Evolutionary conservation across 495 filamentous ascomycete species (phyloP), one percentile per base, ranked within the genome.

Genomic region (Penicillium odoratum): DNA sequence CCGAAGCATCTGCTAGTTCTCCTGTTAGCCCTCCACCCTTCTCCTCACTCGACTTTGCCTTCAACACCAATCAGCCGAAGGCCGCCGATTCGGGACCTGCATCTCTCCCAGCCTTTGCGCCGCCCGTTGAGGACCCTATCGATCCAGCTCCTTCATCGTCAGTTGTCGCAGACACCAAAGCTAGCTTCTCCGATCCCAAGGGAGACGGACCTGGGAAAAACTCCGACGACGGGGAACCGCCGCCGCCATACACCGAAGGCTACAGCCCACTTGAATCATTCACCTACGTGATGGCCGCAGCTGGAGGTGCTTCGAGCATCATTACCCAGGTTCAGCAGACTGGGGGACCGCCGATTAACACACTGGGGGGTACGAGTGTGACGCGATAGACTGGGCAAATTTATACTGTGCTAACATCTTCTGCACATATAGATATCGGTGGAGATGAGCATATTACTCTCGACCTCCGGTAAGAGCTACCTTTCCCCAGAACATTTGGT

Each of bases 301-400:
- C 93, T 74, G 93, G 92, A 81, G 94, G 92, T 74, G 90, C 92
- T 62, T 87, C 93, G 76, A 97, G 93, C 85, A 96, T 98, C 69
- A 93, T 98, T 74, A 98, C 94, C 74, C 94, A 98, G 78, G 94
- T 98, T 53, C 91, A 94, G 66, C 94, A 97, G 73, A 87, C 88
- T 60, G 93, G 89, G 56, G 81, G 82, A 25, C 90, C 91, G 61
- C 88, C 91, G 13, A 87, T 96, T 54, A 95, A 93, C 71, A 87
- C 88, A 54, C 76, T 97, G 56, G 90, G 90, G 83, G 93, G 93
- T 93, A 83, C 60, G 84, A 16, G 29, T 29, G 44, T n/a, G 16
- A n/a, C 38, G 3, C 13, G 15, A 15, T 40, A 40, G 47, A 59
- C 65, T 29, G 21, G 44, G 33, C 1, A 7, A 40, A 40, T 3